These are phyloP conservation scores for Sphagnum fallax DNA, from an alignment of 228 moss, liverwort and hornwort genomes.

Conservation along the genomic window DNA sequence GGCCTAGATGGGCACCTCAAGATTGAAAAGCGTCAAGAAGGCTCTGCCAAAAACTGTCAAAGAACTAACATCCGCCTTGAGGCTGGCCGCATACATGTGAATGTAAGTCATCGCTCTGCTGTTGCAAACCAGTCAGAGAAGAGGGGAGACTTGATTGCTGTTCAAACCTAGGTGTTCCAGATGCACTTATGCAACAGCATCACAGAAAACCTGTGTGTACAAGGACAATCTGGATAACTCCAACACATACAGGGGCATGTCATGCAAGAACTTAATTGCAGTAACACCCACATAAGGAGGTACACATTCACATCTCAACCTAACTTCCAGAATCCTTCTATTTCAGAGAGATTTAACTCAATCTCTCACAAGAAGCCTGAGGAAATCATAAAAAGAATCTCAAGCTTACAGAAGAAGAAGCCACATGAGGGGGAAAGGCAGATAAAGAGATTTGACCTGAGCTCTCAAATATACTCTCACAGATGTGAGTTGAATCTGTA, in stretches of 20 bases:
- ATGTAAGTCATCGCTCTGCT: conserved; percentile 30
- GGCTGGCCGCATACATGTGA: conserved; percentile 56
- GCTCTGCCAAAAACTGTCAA: conserved; percentile 41
- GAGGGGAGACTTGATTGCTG: conserved; percentile 14
- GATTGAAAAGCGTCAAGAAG: conserved; percentile 40
- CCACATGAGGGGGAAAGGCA: no score
- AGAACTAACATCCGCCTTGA: conserved; percentile 67
- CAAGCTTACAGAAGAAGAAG: no score
- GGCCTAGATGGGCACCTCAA: conserved; percentile 25
- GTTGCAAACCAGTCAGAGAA: conserved; percentile 19
- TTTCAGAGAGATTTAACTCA: no score
- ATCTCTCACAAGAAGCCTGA: no score
- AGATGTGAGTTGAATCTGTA: no score
- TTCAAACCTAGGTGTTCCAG: conserved; percentile 11
- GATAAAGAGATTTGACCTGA: no score
- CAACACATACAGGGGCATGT: neutral
- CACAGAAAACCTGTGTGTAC: neutral
- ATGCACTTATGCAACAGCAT: neutral
- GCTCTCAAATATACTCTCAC: no score
- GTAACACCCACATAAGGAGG: neutral
- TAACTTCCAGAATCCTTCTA: no score
- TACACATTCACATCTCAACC: neutral
- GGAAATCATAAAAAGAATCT: no score
- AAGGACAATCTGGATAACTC: neutral
- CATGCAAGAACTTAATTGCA: neutral